Conservation (phyloP, 768 basidiomycete species). For the Cystobasidium onofrii region DNA sequence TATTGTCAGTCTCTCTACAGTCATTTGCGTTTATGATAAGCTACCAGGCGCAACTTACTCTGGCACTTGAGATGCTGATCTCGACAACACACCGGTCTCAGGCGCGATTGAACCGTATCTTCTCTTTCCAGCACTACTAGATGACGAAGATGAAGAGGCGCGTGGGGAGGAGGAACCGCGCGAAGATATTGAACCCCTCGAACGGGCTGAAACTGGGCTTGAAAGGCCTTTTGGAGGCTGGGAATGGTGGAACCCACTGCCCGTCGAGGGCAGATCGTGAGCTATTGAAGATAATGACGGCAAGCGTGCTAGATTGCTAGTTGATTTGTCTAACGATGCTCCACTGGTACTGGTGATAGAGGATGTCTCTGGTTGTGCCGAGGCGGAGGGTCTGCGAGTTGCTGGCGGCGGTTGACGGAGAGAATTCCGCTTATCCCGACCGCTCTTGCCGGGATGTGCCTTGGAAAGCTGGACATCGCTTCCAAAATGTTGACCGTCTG, state of each 20-base stretch:
- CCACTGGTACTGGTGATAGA: not conserved
- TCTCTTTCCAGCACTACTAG: not conserved
- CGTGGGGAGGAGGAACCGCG: constrained; percentile 25
- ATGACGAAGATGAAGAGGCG: constrained; percentile 5
- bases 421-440: too few relatives aligned
- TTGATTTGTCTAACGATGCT: not conserved
- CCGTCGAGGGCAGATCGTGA: not conserved
- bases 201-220: constrained; percentile 7
- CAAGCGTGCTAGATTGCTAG: not conserved
- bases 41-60: too few relatives aligned
- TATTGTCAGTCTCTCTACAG: too few relatives aligned
- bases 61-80: not conserved
- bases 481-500: too few relatives aligned
- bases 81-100: not conserved
- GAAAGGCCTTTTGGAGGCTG: not conserved
- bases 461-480: too few relatives aligned
- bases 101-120: not conserved
- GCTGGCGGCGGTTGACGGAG: not conserved
- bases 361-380: not conserved
- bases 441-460: too few relatives aligned
- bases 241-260: not conserved
- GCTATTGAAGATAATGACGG: not conserved
- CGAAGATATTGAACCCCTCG: not conserved
- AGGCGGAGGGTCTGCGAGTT: not conserved
- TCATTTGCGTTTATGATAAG: too few relatives aligned